phyloP scores from a whole-genome alignment of 179 eudicot genomes.

The Silene coronaria region DNA sequence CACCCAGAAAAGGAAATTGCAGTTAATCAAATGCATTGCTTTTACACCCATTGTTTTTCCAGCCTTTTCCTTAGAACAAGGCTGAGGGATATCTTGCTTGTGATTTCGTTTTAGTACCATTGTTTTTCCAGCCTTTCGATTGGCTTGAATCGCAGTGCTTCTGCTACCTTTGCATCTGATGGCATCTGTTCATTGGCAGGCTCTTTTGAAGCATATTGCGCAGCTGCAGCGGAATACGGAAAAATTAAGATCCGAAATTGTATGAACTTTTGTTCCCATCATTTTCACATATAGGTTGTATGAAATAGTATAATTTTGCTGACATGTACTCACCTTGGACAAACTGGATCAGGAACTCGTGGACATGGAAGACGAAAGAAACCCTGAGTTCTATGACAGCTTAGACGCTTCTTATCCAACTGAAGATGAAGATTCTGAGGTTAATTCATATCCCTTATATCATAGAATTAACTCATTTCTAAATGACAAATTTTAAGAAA shows the following conservation, averaged over 20 bases:
- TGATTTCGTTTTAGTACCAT: not conserved
- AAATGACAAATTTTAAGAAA: not conserved
- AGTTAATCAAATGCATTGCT: not conserved
- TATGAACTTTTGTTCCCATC: slow-evolving; percentile 25
- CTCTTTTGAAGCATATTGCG: slow-evolving; percentile 56
- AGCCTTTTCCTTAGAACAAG: not conserved
- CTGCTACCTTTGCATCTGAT: slow-evolving; percentile 1
- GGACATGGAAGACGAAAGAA: slow-evolving; percentile 40
- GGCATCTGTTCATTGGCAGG: slow-evolving; percentile 42
- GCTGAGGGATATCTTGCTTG: not conserved
- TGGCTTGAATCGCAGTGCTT: not conserved
- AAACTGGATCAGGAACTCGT: slow-evolving; percentile 47
- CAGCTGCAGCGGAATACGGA: slow-evolving; percentile 48
- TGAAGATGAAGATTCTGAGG: slow-evolving; percentile 85
- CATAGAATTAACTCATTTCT: not conserved
- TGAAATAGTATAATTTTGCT: slow-evolving; percentile 2
- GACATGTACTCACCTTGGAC: slow-evolving; percentile 3
- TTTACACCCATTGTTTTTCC: not conserved
- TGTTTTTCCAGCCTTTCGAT: not conserved
- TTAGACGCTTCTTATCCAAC: slow-evolving; percentile 66
- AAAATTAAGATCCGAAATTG: slow-evolving; percentile 68
- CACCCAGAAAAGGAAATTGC: not conserved
- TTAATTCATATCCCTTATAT: slow-evolving; percentile 15
- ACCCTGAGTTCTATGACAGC: slow-evolving; percentile 48
- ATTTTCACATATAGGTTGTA: not conserved